A percentile compares a stretch with the other conserved stretches of the same genome.
Conservation (phyloP, 2,329 filamentous ascomycete genomes). For the Diaporthe sp. region DNA sequence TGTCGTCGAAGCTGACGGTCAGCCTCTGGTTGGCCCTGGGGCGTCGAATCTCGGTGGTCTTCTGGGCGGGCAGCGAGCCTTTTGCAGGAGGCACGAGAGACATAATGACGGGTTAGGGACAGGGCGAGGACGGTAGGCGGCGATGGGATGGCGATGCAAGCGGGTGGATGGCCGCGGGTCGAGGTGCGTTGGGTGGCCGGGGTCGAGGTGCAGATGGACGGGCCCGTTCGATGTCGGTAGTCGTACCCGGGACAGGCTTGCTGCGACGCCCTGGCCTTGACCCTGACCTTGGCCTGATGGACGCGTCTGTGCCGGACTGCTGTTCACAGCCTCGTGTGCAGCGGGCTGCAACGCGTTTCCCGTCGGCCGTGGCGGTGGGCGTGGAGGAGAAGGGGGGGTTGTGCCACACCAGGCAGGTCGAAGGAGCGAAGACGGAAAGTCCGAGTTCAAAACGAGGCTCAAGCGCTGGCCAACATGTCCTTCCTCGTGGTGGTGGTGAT, state of each 20-base stretch:
- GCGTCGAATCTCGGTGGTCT: slow-evolving; percentile 49
- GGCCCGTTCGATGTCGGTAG: not conserved
- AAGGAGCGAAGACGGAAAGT: slow-evolving; percentile 14
- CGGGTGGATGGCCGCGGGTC: not conserved
- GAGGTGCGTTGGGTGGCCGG: slow-evolving; percentile 6
- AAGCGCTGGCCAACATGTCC: slow-evolving; percentile 25
- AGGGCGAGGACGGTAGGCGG: not conserved
- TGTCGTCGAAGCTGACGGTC: slow-evolving; percentile 53
- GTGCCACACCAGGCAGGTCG: slow-evolving; percentile 22
- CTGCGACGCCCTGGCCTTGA: not conserved
- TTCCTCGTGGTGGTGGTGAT: not conserved
- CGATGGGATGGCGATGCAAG: not conserved
- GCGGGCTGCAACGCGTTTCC: slow-evolving; percentile 28
- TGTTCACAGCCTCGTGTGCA: slow-evolving; percentile 27
- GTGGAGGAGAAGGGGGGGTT: not conserved
- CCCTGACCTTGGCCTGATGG: not conserved
- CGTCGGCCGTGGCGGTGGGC: slow-evolving; percentile 7
- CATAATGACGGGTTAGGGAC: slow-evolving; percentile 23
- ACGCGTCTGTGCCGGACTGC: not conserved
- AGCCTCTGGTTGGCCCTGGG: slow-evolving; percentile 52
- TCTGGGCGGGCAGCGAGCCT: slow-evolving; percentile 41
- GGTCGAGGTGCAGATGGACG: slow-evolving; percentile 9
- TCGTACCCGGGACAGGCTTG: slow-evolving; percentile 25
- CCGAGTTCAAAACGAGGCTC: slow-evolving; percentile 22
- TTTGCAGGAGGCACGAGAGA: slow-evolving; percentile 37